A percentile compares a stretch with the other conserved stretches of the same genome.
Evolutionary conservation across 139 green algal species (phyloP).

Genomic region (Zygnema circumcarinatum): DNA sequence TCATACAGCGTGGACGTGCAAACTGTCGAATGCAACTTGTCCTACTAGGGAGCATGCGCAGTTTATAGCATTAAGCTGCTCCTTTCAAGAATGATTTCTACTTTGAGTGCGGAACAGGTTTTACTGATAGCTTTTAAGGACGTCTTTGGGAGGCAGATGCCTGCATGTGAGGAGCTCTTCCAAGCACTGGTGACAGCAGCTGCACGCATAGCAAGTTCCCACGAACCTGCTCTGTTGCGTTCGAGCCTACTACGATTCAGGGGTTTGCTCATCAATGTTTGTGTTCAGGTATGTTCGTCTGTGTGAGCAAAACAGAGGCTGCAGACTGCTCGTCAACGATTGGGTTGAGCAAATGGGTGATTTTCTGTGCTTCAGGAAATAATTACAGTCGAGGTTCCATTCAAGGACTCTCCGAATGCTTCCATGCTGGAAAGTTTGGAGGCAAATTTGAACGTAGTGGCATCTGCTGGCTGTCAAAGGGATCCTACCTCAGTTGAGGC

Average conservation of each 20-base stretch:
- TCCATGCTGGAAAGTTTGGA: background rate
- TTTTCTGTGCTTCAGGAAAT: too few species aligned
- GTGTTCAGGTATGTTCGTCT: slow-evolving; percentile 12
- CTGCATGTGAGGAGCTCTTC: slow-evolving; percentile 10
- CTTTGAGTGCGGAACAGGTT: background rate
- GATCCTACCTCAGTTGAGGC: background rate
- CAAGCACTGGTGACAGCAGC: background rate
- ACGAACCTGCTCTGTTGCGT: background rate
- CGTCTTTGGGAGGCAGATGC: background rate
- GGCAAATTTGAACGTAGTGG: background rate
- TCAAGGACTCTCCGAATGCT: background rate
- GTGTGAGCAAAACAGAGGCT: too few species aligned
- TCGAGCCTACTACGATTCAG: background rate
- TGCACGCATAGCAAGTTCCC: background rate
- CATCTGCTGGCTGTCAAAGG: background rate
- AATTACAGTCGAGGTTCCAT: too few species aligned
- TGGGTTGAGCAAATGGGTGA: too few species aligned
- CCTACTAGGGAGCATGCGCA: background rate
- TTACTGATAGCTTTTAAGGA: too few species aligned
- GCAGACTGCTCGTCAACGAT: too few species aligned
- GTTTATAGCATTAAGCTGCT: background rate
- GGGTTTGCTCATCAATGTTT: background rate
- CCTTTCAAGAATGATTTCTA: background rate
- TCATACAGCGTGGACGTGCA: too few species aligned
- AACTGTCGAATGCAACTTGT: background rate